Evolutionary conservation across 2,329 filamentous ascomycete genomes (phyloP).

Genomic region (Microdochium nivale): DNA sequence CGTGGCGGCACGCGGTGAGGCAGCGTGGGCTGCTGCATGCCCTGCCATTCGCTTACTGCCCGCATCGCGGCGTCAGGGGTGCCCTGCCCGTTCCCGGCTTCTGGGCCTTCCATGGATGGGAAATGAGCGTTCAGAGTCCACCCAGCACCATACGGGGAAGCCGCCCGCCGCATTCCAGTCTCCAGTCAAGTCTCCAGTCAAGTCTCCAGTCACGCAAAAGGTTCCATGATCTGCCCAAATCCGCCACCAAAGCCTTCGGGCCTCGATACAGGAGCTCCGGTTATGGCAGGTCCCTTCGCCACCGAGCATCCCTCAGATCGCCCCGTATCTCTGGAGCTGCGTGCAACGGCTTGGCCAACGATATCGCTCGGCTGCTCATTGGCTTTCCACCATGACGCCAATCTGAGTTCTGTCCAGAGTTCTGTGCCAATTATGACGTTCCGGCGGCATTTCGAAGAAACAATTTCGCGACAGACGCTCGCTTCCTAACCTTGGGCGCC

Average conservation of each 20-base stretch:
- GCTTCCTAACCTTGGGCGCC: not conserved
- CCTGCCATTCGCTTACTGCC: not conserved
- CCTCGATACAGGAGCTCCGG: not conserved
- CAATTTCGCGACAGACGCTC: not conserved
- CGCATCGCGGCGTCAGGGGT: not conserved
- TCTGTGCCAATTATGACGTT: not conserved
- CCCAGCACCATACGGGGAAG: not conserved
- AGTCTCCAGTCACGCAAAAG: not conserved
- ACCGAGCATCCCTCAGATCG: not conserved
- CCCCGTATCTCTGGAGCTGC: not conserved
- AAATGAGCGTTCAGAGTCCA: not conserved
- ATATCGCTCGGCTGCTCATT: not conserved
- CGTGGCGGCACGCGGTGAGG: not conserved
- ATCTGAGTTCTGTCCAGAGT: not conserved
- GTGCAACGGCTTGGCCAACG: not conserved
- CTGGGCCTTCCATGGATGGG: not conserved
- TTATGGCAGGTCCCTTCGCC: not conserved
- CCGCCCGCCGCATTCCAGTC: not conserved
- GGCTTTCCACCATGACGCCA: not conserved
- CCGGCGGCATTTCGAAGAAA: not conserved
- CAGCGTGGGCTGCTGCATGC: not conserved
- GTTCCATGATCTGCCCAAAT: not conserved
- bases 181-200: not conserved
- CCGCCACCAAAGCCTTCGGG: not conserved
- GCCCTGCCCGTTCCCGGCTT: not conserved